Evolutionary conservation across 1,284 basidiomycete species (phyloP).

Genomic region (Hemileccinum hortonii): DNA sequence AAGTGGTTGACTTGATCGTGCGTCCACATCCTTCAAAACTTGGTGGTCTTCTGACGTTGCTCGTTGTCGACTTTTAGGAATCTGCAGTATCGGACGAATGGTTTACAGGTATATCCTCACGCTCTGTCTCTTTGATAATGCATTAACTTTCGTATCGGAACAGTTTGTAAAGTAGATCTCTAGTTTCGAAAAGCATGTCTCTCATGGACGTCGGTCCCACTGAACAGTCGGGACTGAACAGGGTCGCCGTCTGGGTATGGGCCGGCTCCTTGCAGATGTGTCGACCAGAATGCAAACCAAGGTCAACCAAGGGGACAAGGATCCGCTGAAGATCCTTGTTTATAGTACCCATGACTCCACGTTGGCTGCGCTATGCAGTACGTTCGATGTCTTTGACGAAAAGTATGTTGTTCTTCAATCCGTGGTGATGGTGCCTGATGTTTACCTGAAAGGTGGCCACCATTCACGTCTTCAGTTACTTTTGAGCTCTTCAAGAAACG

Average conservation of each 20-base stretch:
- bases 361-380: constrained; percentile 64
- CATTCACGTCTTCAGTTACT: constrained; percentile 69
- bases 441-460: constrained; percentile 59
- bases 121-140: background rate
- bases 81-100: constrained; percentile 74
- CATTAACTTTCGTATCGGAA: constrained; percentile 2
- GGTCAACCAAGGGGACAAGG: constrained; percentile 41
- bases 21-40: constrained; percentile 23
- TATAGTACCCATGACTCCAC: constrained; percentile 78
- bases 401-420: constrained; percentile 40
- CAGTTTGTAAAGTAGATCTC: constrained; percentile 27
- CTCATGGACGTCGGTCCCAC: constrained; percentile 1
- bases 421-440: background rate
- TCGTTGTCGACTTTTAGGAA: constrained; percentile 47
- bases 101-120: constrained; percentile 57
- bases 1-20: constrained; percentile 59
- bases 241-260: constrained; percentile 76
- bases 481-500: constrained; percentile 66
- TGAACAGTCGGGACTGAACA: constrained; percentile 67
- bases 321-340: constrained; percentile 62
- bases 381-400: constrained; percentile 76
- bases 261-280: constrained; percentile 66
- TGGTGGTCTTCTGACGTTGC: background rate
- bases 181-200: background rate
- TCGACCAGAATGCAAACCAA: constrained; percentile 60